Evolutionary conservation across 805 yeast genomes (phyloP), one percentile per base, ranked within the genome.

Genomic region (Teunomyces aglyptinius): DNA sequence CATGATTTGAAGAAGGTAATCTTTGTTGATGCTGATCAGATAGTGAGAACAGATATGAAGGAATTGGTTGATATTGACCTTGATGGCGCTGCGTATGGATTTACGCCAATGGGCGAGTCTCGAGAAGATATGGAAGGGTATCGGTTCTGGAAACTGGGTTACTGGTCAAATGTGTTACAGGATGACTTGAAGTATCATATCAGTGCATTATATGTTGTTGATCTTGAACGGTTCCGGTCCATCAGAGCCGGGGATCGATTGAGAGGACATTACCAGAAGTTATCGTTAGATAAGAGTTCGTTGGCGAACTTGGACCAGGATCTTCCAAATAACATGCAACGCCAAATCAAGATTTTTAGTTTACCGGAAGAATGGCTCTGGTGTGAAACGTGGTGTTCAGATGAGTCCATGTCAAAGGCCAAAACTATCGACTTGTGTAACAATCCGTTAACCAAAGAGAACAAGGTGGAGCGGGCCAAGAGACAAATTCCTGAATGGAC

Each of bases 321-420:
- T 61, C 75, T 92, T 50, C 90, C 97, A n/a, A 94, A 92, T 64
- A 87, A 88, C 59, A 55, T 91, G 55, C 98, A 94, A 64, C 56
- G 71, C 18, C 63, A 65, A 24, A 64, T 92, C 26, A 85, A 83
- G 42, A 89, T 89, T 15, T 78, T 71, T 57, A 83, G 94, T 6
- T 69, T 89, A 38, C 87, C 89, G 3, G 84, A 84, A 54, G 91
- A 87, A 38, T 89, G 96, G 95, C 68, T 88, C 32, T 89, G 96
- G 96, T 89, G 96, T 66, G 96, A 89, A 59, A 89, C 96, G 0
- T 89, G 96, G 96, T 87, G 96, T 63, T 74, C 82, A 26, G 87
- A 83, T 51, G 85, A 76, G 42, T 68, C 80, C 28, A 65, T 85
- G 48, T 61, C 61, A 45, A 67, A 68, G 0, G 96, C 96, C 2